Evolutionary conservation across 352 stramenopile species (phyloP).

Genomic region (Pythium oligandrum): DNA sequence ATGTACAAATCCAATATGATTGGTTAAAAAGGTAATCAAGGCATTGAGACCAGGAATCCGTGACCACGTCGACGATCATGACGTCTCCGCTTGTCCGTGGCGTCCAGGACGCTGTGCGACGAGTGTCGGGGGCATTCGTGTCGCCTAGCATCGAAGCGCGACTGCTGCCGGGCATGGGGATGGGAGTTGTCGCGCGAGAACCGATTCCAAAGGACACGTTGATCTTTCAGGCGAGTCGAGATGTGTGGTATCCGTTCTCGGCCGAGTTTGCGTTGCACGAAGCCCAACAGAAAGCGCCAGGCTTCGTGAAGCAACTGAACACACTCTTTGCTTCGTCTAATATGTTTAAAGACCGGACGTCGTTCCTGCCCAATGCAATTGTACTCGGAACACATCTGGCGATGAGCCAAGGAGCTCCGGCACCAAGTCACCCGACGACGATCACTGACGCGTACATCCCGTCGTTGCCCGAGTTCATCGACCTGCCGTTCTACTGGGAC

Average conservation of each 20-base stretch:
- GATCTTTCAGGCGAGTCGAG: conserved; percentile 51
- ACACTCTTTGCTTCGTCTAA: conserved; percentile 34
- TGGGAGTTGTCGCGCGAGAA: conserved; percentile 53
- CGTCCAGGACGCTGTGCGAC: conserved; percentile 49
- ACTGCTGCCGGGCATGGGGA: conserved; percentile 46
- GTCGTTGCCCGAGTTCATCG: no score
- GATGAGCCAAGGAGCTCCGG: conserved; percentile 10
- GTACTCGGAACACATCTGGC: conserved; percentile 65
- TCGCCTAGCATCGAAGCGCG: conserved; percentile 46
- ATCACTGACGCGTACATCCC: no score
- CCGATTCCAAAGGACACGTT: conserved; percentile 52
- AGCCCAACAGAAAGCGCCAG: conserved; percentile 54
- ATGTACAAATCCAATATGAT: no score
- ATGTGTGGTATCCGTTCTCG: conserved; percentile 75
- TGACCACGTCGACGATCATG: no score
- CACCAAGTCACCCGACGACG: no score
- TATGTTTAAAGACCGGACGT: conserved; percentile 20
- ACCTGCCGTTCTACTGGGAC: no score
- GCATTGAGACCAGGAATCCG: no score
- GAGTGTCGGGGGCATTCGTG: conserved; percentile 46
- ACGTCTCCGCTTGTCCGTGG: conserved; percentile 25
- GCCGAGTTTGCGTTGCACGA: conserved; percentile 55
- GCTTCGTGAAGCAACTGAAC: conserved; percentile 56
- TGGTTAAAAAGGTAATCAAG: no score
- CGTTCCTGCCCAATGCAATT: conserved; percentile 62